Conservation (phyloP, 371 early-diverging fungal species). For the Mucor saturninus region DNA sequence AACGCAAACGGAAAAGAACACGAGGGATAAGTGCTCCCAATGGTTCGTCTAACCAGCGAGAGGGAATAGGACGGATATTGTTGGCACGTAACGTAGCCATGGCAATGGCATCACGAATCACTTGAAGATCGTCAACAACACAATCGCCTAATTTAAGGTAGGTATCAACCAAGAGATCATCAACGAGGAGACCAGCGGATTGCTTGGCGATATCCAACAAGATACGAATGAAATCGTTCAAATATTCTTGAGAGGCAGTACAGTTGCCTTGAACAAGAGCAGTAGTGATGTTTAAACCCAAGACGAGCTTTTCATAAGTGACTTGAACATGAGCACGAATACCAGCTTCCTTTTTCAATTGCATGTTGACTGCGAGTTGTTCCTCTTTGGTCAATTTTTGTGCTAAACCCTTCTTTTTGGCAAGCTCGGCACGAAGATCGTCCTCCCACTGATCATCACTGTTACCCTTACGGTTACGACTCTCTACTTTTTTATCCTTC, state of each 20-base stretch:
- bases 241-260: constrained; percentile 43
- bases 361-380: constrained; percentile 73
- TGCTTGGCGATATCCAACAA: constrained; percentile 57
- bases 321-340: constrained; percentile 71
- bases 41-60: constrained; percentile 73
- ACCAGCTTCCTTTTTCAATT: constrained; percentile 76
- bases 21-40: constrained; percentile 69
- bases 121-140: constrained; percentile 52
- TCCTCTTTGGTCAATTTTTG: constrained; percentile 85
- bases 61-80: constrained; percentile 66
- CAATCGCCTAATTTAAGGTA: constrained; percentile 61
- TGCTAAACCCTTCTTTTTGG: constrained; percentile 66
- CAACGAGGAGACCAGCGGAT: constrained; percentile 63
- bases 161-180: constrained; percentile 59
- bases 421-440: constrained; percentile 79
- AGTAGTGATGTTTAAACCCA: constrained; percentile 69
- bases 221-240: constrained; percentile 54
- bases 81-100: constrained; percentile 75
- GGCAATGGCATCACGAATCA: constrained; percentile 58
- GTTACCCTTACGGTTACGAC: constrained; percentile 59
- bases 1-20: constrained; percentile 77
- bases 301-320: constrained; percentile 52
- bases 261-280: constrained; percentile 70
- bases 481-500: constrained; percentile 54
- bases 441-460: constrained; percentile 86